Percentiles rank a stretch among this genome's conserved stretches.
Conservation (phyloP, 2,329 filamentous ascomycete genomes). For the Ophiostoma australiae region DNA sequence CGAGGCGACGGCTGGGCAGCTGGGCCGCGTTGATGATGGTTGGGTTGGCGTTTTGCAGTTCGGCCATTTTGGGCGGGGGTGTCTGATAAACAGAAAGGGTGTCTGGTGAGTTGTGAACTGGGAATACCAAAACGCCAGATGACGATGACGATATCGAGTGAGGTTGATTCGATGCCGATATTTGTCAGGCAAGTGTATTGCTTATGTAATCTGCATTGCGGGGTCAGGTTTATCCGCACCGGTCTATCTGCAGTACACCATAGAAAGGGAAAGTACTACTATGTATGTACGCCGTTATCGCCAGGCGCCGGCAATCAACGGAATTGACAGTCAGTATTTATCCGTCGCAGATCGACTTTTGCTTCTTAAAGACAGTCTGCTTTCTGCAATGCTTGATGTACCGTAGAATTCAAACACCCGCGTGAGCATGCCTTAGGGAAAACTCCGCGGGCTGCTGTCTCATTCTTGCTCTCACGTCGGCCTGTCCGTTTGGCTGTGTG, state of each 20-base stretch:
- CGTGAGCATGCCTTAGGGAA: too few relatives aligned
- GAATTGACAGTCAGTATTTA: not conserved
- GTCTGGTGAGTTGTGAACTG: not conserved
- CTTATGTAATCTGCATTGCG: not conserved
- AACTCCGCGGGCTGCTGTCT: not conserved
- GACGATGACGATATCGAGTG: not conserved
- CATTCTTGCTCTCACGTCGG: not conserved
- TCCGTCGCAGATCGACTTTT: not conserved
- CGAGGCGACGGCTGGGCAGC: slow-evolving; percentile 70
- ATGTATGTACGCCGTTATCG: not conserved
- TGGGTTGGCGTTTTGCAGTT: slow-evolving; percentile 77
- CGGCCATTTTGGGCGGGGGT: slow-evolving; percentile 34
- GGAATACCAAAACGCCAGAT: not conserved
- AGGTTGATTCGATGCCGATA: not conserved
- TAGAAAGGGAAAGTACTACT: not conserved
- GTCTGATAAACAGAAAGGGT: too few relatives aligned
- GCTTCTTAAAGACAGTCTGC: too few relatives aligned
- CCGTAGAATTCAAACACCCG: too few relatives aligned
- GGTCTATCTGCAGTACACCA: not conserved
- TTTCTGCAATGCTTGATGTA: too few relatives aligned
- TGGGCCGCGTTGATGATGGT: slow-evolving; percentile 85
- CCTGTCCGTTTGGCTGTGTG: not conserved
- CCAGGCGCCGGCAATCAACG: not conserved
- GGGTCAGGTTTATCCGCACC: not conserved
- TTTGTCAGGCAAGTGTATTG: not conserved